Base-by-base conservation (phyloP, 2,329 filamentous ascomycete genomes). In the Pyrenophora tritici-repentis region DNA sequence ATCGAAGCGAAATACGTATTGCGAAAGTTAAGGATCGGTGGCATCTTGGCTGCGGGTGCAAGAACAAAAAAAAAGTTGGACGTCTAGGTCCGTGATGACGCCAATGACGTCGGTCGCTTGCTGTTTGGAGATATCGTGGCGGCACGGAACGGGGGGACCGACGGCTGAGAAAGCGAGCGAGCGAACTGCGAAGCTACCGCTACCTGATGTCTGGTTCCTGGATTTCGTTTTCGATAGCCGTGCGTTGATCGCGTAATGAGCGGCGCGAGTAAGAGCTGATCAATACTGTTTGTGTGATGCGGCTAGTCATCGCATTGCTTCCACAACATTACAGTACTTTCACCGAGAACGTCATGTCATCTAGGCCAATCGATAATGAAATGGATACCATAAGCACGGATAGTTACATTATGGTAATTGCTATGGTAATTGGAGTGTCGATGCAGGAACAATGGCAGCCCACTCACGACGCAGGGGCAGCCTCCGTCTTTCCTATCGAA, bases 201-300 rank as follows among this genome's bases (percentile, higher is more conserved):
- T 44, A 43, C 53, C 56, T 59, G 50, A 35, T 55, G 53, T 56
- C 53, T 50, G 55, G 55, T 48, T 54, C 39, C 47, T 55, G 43
- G 47, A 45, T 43, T 26, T 22, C 31, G 14, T 32, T 39, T 37
- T 53, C 50, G 40, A 53, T 49, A 44, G 22, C 24, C 40, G 31
- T 20, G 22, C 49, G 35, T 18, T 42, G 44, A 60, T 56, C 47
- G 42, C 32, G 41, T 41, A 58, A 49, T 53, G 47, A 36, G 41
- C 43, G 22, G 24, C 22, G 41, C 17, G 39, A 34, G 41, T 22
- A 16, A 47, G 7, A 17, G 12, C 36, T 32, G 26, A 47, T 47
- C 17, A 10, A 47, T 29, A 13, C 41, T 22, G 29, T n/a, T 3
- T 31, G 26, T 20, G 26, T 29, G 26, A 9, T 29, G 26, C 9